Evolutionary conservation across 768 basidiomycete genomes (phyloP).

Genomic region (Gloeostereum incarnatum): DNA sequence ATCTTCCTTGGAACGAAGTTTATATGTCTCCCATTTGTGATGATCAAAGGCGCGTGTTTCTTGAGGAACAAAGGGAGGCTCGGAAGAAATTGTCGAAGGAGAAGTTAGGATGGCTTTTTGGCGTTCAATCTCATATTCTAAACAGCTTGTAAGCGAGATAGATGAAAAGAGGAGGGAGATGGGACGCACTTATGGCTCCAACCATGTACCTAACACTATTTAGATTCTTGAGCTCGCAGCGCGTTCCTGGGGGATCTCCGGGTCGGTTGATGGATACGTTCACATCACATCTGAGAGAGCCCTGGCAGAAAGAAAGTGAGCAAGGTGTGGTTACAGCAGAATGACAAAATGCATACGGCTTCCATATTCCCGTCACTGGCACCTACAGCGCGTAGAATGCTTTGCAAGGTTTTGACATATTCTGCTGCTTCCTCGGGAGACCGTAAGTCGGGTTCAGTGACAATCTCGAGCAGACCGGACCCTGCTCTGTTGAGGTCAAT

Average conservation of each 20-base stretch:
- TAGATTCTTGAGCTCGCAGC: constrained; percentile 96
- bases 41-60: constrained; percentile 93
- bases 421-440: constrained; percentile 86
- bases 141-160: background rate
- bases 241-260: constrained; percentile 59
- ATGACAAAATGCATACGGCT: constrained; percentile 40
- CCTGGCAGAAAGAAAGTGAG: constrained; percentile 35
- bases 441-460: constrained; percentile 89
- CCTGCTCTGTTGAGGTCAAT: constrained; percentile 93
- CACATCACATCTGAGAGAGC: constrained; percentile 90
- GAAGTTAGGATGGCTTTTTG: constrained; percentile 52
- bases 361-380: constrained; percentile 98
- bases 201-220: constrained; percentile 84
- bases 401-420: constrained; percentile 79
- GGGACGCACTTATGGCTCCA: constrained; percentile 67
- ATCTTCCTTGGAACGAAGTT: constrained; percentile 83
- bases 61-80: constrained; percentile 46
- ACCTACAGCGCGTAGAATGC: constrained; percentile 71
- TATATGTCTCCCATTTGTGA: constrained; percentile 69
- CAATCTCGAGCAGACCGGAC: constrained; percentile 88
- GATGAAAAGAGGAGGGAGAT: background rate
- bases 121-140: constrained; percentile 68
- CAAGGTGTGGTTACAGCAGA: background rate
- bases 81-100: constrained; percentile 14
- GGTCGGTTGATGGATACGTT: constrained; percentile 83